A percentile compares a stretch with the other conserved stretches of the same genome.
These are phyloP conservation scores for Suhomyces vadensis DNA, from an alignment of 805 yeast genomes.

Conservation along the genomic window DNA sequence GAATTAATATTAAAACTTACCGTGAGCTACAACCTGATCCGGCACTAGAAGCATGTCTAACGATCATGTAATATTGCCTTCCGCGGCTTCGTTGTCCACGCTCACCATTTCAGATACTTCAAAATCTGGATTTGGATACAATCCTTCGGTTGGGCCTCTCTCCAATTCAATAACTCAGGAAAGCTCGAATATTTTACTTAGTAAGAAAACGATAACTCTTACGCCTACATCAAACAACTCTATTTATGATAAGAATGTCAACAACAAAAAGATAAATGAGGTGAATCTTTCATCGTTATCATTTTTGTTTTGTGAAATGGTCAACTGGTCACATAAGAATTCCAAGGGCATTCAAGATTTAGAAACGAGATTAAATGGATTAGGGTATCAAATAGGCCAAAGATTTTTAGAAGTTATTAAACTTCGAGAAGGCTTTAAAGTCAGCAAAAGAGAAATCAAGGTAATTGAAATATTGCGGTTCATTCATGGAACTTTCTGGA, in stretches of 20 bases:
- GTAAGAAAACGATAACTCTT: constrained; percentile 31
- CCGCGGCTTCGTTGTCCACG: constrained; percentile 28
- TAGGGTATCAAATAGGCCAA: constrained; percentile 79
- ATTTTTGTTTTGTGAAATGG: constrained; percentile 68
- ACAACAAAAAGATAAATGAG: constrained; percentile 64
- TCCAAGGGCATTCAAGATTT: constrained; percentile 68
- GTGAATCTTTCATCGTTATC: constrained; percentile 68
- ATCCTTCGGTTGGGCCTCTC: constrained; percentile 43
- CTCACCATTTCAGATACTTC: constrained; percentile 30
- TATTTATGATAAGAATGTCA: constrained; percentile 66
- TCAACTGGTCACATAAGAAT: constrained; percentile 60
- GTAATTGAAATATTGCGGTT: constrained; percentile 71
- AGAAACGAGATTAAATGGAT: constrained; percentile 56
- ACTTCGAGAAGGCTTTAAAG: constrained; percentile 60
- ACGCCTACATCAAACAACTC: constrained; percentile 39
- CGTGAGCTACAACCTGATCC: background rate
- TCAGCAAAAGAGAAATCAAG: constrained; percentile 64
- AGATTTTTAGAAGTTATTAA: constrained; percentile 68
- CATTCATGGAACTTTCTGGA: constrained; percentile 74
- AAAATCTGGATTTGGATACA: constrained; percentile 42
- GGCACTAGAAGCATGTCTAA: constrained; percentile 11
- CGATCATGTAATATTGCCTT: constrained; percentile 34
- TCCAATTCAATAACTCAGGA: constrained; percentile 41
- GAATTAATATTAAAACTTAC: background rate
- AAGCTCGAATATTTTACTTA: constrained; percentile 36